Conservation (phyloP, 1,284 basidiomycete species). For the Limonomyces culmigenus region DNA sequence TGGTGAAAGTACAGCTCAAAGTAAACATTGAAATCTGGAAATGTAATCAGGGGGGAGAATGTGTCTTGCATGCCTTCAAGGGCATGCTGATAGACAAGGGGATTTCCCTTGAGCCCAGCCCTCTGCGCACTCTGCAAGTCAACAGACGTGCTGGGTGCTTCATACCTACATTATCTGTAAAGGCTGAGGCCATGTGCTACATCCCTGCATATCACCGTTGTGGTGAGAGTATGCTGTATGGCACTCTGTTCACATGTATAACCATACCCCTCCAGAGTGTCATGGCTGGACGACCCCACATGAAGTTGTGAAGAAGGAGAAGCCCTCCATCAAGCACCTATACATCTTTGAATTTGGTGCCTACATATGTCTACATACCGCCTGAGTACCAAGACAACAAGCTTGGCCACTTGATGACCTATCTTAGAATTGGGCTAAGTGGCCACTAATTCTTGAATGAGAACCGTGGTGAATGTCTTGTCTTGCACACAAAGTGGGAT, state of each 20-base stretch:
- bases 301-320: background rate
- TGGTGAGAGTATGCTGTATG: slow-evolving; percentile 7
- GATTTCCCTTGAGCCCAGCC: slow-evolving; percentile 11
- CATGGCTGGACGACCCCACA: slow-evolving; percentile 5
- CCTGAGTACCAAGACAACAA: background rate
- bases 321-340: background rate
- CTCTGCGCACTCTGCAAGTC: slow-evolving; percentile 19
- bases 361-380: slow-evolving; percentile 1
- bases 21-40: slow-evolving; percentile 4
- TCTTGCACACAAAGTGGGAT: background rate
- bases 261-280: slow-evolving; percentile 7
- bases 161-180: slow-evolving; percentile 11
- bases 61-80: slow-evolving; percentile 5
- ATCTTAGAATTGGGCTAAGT: background rate
- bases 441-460: background rate
- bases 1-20: no score
- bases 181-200: slow-evolving; percentile 9
- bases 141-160: slow-evolving; percentile 22
- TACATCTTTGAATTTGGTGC: background rate
- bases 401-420: slow-evolving; percentile 1
- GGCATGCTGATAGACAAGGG: slow-evolving; percentile 4
- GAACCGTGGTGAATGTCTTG: background rate
- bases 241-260: slow-evolving; percentile 12
- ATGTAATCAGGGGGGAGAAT: slow-evolving; percentile 8
- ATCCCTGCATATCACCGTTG: slow-evolving; percentile 9